Evolutionary conservation across 2,329 filamentous ascomycete genomes (phyloP), one percentile per base, ranked within the genome.

Genomic region (Shiraia bambusicola): DNA sequence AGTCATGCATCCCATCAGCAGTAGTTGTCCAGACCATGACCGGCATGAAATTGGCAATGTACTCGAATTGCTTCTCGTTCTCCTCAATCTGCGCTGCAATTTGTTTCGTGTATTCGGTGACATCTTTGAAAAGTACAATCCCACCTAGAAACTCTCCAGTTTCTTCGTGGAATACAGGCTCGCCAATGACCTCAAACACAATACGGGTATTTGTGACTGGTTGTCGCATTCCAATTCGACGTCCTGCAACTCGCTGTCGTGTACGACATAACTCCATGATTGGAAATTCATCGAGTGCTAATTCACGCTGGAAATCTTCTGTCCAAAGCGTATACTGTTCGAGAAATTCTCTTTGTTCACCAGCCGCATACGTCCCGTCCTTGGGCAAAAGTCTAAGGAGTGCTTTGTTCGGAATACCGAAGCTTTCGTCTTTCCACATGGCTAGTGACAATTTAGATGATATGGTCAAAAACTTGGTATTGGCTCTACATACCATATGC

Each of bases 371-470:
- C 17, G 65, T 59, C 3, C 49, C 63, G n/a, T 70, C 65, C 29
- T 71, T 66, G 1, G 67, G 63, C 24, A 71, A 50, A 2, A 76
- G 54, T 34, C 67, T 63, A 13, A 76, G 58, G 31, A 74, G 79
- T 3, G 85, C 84, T 52, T 78, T 80, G 58, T 92, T 92, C 3
- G 86, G 83, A 30, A 89, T 82, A 0, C 81, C 83, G 33, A 89
- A 82, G 34, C 80, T 85, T 38, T 85, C 81, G 51, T 92, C 87
- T 59, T 84, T 86, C 87, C 87, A 91, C 82, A 90, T 87, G 16
- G 85, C 63, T 61, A 9, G 31, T 3, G 2, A 9, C 30, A 22
- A 12, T 36, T 54, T 32, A 54, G 43, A 26, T 29, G n/a, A 3
- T 9, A 8, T 38, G 10, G n/a, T n/a, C n/a, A 31, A 2, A 10